Evolutionary conservation across 495 filamentous ascomycete genomes (phyloP).

Genomic region (Pyrenula massariospora): DNA sequence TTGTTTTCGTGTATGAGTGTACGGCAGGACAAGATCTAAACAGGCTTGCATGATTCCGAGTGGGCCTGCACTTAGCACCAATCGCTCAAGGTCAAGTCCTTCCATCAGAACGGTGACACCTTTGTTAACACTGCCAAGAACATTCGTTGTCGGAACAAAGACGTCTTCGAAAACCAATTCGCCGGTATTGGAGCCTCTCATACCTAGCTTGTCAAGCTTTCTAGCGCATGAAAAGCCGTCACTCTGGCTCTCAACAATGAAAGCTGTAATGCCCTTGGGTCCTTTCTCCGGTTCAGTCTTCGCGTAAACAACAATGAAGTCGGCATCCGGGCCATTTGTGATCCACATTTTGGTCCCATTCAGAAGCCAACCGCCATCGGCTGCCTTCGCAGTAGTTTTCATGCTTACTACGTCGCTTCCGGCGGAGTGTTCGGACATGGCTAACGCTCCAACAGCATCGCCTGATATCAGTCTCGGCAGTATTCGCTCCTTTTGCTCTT

Average conservation of each 20-base stretch:
- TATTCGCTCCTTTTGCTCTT: conserved; percentile 66
- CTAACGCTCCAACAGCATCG: conserved; percentile 74
- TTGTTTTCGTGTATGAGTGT: conserved; percentile 80
- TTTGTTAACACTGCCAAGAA: conserved; percentile 67
- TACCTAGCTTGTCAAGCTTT: conserved; percentile 96
- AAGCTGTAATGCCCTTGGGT: conserved; percentile 90
- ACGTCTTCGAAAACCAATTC: conserved; percentile 89
- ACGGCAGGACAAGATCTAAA: conserved; percentile 79
- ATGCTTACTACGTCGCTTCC: conserved; percentile 94
- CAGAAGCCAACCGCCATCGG: conserved; percentile 76
- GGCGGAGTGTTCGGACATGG: conserved; percentile 89
- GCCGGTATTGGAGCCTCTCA: conserved; percentile 94
- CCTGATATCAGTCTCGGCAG: conserved; percentile 77
- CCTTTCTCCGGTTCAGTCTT: conserved; percentile 76
- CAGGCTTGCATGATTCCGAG: conserved; percentile 91
- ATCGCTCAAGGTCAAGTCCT: conserved; percentile 83
- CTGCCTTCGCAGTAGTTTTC: conserved; percentile 69
- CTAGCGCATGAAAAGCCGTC: conserved; percentile 75
- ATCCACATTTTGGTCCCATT: conserved; percentile 99
- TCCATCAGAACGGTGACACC: conserved; percentile 93
- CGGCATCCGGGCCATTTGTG: conserved; percentile 91
- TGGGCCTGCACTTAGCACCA: conserved; percentile 86
- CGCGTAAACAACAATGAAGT: conserved; percentile 84
- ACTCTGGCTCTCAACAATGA: conserved; percentile 65
- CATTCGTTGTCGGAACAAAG: conserved; percentile 73